phyloP scores from a whole-genome alignment of 257 asterid species.

The Buddleja alternifolia region DNA sequence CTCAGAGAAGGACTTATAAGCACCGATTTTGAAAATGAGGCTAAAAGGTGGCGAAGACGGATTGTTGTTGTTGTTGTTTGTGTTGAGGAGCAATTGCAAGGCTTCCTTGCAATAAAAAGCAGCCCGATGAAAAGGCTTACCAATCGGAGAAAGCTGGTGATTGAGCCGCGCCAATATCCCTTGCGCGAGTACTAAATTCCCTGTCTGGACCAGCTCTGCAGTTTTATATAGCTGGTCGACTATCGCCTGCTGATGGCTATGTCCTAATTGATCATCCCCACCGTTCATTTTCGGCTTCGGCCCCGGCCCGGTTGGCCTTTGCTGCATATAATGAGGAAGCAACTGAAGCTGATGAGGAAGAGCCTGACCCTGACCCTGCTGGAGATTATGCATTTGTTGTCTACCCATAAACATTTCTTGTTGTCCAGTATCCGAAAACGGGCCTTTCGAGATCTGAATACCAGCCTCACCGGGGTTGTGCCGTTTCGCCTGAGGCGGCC shows the following conservation, averaged over 20 bases:
- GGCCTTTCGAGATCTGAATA: conserved; percentile 46
- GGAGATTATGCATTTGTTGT: conserved; percentile 33
- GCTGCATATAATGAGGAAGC: conserved; percentile 61
- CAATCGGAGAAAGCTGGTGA: conserved; percentile 95
- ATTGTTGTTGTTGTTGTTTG: conserved; percentile 32
- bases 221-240: conserved; percentile 84
- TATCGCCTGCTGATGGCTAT: conserved; percentile 52
- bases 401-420: conserved; percentile 45
- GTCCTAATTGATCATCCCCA: conserved; percentile 61
- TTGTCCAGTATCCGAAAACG: conserved; percentile 57
- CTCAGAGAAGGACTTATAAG: conserved; percentile 88
- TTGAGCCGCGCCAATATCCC: conserved; percentile 99
- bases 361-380: conserved; percentile 34
- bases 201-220: conserved; percentile 83
- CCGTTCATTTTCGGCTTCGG: conserved; percentile 49
- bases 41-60: conserved; percentile 57
- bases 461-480: conserved; percentile 58
- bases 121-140: conserved; percentile 92
- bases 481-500: conserved; percentile 69
- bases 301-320: conserved; percentile 46
- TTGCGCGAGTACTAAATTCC: conserved; percentile 91
- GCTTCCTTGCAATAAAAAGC: conserved; percentile 93
- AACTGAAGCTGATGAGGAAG: conserved; percentile 60
- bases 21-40: conserved; percentile 80
- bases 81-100: conserved; percentile 59